Evolutionary conservation across 345 rosid genomes (phyloP).

Genomic region (Noccaea bulbosa): DNA sequence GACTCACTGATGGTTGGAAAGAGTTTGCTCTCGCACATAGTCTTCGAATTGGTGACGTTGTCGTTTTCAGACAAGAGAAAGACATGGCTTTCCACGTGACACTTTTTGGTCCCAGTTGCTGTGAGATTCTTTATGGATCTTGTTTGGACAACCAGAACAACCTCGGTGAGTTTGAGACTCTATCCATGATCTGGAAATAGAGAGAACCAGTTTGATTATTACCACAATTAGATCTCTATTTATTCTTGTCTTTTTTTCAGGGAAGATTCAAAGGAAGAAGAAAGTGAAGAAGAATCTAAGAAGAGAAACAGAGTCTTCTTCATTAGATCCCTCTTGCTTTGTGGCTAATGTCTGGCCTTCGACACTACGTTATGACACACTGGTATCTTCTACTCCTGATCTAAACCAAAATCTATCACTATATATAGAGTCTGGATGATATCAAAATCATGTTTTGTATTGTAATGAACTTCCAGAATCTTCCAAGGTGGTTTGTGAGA

Average conservation of each 20-base stretch:
- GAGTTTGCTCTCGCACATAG: constrained; percentile 22
- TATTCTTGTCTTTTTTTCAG: not conserved
- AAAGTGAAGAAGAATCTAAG: not conserved
- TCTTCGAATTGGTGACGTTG: constrained; percentile 16
- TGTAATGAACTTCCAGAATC: constrained; percentile 7
- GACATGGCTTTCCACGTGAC: constrained; percentile 14
- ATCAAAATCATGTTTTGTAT: not conserved
- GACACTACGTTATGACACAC: not conserved
- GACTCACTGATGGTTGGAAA: constrained; percentile 29
- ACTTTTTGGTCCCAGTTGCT: constrained; percentile 17
- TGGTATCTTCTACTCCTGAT: not conserved
- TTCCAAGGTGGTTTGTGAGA: constrained; percentile 18
- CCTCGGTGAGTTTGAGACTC: not conserved
- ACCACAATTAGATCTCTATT: not conserved
- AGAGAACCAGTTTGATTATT: not conserved
- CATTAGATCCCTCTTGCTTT: not conserved
- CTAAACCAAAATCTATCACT: not conserved
- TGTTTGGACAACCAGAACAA: not conserved
- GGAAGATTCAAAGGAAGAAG: not conserved
- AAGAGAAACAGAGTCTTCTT: not conserved
- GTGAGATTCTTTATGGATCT: not conserved
- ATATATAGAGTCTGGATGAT: not conserved
- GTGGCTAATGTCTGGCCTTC: not conserved
- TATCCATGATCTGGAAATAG: not conserved
- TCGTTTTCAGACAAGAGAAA: constrained; percentile 23